A percentile compares a stretch with the other conserved stretches of the same genome.
phyloP scores from a whole-genome alignment of 352 stramenopile genomes.

The Globisporangium paroecandrum region DNA sequence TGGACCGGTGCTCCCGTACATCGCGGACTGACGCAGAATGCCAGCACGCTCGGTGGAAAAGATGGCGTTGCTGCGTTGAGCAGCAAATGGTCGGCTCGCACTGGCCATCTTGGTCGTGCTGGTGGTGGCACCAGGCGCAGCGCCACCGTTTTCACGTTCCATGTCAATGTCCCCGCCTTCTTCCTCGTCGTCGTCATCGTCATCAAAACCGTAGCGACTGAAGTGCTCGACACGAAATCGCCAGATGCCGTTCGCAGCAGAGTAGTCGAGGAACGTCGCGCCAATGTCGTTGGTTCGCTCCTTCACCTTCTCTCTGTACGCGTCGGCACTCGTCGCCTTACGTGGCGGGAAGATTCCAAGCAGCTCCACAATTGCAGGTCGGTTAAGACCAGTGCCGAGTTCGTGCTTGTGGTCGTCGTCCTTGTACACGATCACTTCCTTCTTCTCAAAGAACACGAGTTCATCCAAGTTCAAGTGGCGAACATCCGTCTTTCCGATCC shows the following conservation, averaged over 20 bases:
- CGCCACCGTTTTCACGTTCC: slow-evolving; percentile 19
- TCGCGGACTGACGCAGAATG: slow-evolving; percentile 43
- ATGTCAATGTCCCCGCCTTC: slow-evolving; percentile 27
- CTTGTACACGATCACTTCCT: slow-evolving; percentile 85
- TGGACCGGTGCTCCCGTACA: slow-evolving; percentile 28
- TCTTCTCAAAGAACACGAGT: slow-evolving; percentile 78
- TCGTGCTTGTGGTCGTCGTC: slow-evolving; percentile 80
- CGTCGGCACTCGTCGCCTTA: slow-evolving; percentile 49
- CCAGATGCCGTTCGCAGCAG: slow-evolving; percentile 69
- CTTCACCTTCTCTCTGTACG: slow-evolving; percentile 78
- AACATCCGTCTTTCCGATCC: slow-evolving; percentile 78
- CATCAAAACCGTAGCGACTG: slow-evolving; percentile 76
- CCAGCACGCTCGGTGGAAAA: slow-evolving; percentile 32
- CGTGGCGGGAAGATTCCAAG: slow-evolving; percentile 71
- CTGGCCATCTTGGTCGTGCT: slow-evolving; percentile 26
- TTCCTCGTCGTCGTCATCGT: slow-evolving; percentile 69
- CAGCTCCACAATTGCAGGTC: slow-evolving; percentile 75
- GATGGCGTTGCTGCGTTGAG: slow-evolving; percentile 15
- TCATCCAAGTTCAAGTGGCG: slow-evolving; percentile 77
- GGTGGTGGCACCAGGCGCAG: slow-evolving; percentile 20
- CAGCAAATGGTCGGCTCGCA: slow-evolving; percentile 19
- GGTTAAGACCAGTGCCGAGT: slow-evolving; percentile 70
- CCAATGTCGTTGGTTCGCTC: slow-evolving; percentile 72
- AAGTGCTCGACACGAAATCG: slow-evolving; percentile 86
- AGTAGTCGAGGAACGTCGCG: slow-evolving; percentile 78